Conservation (phyloP, 2,329 filamentous ascomycete species). For the Stagonosporopsis chrysanthemi region DNA sequence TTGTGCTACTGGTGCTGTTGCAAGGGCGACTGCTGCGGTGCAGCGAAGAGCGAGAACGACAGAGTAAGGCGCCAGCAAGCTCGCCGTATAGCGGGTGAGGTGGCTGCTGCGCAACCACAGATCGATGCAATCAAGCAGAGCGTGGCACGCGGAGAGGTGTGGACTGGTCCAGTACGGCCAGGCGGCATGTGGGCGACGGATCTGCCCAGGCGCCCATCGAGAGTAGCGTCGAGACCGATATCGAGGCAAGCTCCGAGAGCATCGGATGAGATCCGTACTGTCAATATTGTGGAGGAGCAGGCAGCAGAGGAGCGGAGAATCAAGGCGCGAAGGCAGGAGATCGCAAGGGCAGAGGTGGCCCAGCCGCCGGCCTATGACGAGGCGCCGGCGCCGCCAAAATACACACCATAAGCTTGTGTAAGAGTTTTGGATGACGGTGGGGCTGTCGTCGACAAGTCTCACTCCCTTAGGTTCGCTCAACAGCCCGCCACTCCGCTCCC, state of each 20-base stretch:
- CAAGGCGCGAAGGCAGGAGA: not conserved
- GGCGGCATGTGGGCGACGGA: conserved; percentile 1
- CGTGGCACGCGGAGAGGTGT: conserved; percentile 1
- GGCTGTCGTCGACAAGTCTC: not conserved
- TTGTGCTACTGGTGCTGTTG: conserved; percentile 3
- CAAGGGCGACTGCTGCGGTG: not conserved
- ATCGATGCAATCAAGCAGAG: conserved; percentile 5
- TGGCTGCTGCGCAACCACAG: not conserved
- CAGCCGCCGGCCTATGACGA: conserved; percentile 2
- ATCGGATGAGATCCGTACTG: not conserved
- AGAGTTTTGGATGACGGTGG: not conserved
- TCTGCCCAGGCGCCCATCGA: not conserved
- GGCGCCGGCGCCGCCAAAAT: conserved; percentile 23
- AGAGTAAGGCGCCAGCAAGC: conserved; percentile 5
- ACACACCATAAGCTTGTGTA: conserved; percentile 15
- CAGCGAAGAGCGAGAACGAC: not conserved
- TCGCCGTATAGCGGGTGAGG: not conserved
- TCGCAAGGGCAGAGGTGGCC: not conserved
- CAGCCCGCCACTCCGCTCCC: too few species aligned
- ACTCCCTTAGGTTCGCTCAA: too few species aligned
- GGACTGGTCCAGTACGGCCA: not conserved
- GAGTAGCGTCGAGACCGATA: not conserved
- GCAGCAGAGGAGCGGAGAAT: not conserved
- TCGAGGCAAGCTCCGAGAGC: not conserved
- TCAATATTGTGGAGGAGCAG: not conserved